These are phyloP conservation scores for Eimeria tenella DNA, from an alignment of 169 alveolate species.

Conservation along the genomic window DNA sequence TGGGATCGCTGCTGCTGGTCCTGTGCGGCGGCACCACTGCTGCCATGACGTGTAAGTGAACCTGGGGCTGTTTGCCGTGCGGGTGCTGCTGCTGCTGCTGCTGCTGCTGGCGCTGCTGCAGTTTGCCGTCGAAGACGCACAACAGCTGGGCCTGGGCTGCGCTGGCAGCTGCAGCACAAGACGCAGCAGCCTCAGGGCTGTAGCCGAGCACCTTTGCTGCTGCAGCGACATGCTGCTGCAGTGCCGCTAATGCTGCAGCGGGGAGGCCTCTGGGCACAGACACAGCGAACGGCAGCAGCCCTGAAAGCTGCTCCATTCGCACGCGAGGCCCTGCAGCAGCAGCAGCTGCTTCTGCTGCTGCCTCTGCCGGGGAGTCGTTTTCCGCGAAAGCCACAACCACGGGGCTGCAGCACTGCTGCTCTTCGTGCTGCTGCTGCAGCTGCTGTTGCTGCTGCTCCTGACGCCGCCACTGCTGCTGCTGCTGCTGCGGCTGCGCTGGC, in stretches of 20 bases:
- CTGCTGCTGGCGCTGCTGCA: constrained; percentile 38
- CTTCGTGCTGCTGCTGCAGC: constrained; percentile 16
- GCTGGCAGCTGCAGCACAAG: constrained; percentile 39
- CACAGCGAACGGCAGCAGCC: constrained; percentile 13
- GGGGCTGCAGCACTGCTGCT: constrained; percentile 6
- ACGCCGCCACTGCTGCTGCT: constrained; percentile 46
- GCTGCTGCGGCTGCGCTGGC: background rate
- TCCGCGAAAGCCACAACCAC: background rate
- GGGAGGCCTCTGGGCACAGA: constrained; percentile 32
- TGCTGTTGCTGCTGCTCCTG: constrained; percentile 22
- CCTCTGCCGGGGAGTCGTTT: background rate
- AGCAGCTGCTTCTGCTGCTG: constrained; percentile 10
- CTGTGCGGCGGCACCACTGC: constrained; percentile 35
- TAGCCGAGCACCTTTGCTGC: constrained; percentile 33
- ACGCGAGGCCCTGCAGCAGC: background rate
- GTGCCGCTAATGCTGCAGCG: constrained; percentile 47
- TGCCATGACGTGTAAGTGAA: constrained; percentile 27
- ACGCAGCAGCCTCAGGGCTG: background rate
- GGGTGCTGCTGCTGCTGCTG: constrained; percentile 19
- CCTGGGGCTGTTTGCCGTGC: constrained; percentile 1
- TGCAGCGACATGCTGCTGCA: constrained; percentile 42
- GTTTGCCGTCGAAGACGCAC: constrained; percentile 8
- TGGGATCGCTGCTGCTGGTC: constrained; percentile 24
- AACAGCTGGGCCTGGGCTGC: constrained; percentile 35
- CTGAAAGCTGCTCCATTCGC: constrained; percentile 1